Evolutionary conservation across 768 basidiomycete species (phyloP).

Genomic region (Mycena rosella): DNA sequence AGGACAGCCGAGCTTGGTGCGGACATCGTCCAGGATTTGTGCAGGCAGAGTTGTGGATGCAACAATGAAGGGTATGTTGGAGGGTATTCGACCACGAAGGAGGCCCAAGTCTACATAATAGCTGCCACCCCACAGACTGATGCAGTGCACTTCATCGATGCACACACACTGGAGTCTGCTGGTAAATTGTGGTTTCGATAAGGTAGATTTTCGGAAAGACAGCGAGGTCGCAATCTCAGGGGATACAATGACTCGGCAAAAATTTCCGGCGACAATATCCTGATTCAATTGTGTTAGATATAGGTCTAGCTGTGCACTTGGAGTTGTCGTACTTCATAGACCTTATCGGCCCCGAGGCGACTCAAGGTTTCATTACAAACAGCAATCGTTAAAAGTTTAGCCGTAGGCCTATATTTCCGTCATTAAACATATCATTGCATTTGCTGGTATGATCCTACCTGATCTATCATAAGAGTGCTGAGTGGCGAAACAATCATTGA

Average conservation of each 20-base stretch:
- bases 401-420: no score
- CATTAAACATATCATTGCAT: not conserved
- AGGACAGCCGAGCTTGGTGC: conserved; percentile 16
- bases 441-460: not conserved
- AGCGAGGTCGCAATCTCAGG: conserved; percentile 12
- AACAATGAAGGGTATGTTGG: conserved; percentile 28
- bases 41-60: conserved; percentile 36
- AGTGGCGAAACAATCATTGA: not conserved
- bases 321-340: conserved; percentile 1
- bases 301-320: not conserved
- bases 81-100: conserved; percentile 31
- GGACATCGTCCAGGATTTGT: conserved; percentile 32
- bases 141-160: conserved; percentile 33
- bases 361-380: conserved; percentile 10
- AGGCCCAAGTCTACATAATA: conserved; percentile 35
- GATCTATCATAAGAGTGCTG: not conserved
- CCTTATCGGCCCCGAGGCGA: conserved; percentile 7
- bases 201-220: not conserved
- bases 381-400: conserved; percentile 6
- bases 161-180: conserved; percentile 12
- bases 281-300: no score
- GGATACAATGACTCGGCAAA: conserved; percentile 12
- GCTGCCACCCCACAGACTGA: conserved; percentile 37
- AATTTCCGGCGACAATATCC: conserved; percentile 17
- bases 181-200: conserved; percentile 5